phyloP scores from a whole-genome alignment of 768 basidiomycete genomes.

The Suillus sp. region DNA sequence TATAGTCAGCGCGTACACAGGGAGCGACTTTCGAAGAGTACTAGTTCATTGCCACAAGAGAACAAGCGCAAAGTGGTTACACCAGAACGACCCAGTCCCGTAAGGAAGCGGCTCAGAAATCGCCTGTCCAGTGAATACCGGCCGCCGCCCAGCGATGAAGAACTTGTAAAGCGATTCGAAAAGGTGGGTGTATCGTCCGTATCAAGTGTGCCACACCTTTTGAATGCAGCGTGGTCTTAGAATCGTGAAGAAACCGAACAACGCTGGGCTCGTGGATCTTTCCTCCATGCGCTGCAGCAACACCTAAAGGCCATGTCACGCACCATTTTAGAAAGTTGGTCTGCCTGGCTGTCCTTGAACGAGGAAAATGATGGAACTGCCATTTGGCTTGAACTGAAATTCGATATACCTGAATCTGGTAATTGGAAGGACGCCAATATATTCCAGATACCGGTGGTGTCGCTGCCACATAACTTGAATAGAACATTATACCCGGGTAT shows the following conservation, averaged over 20 bases:
- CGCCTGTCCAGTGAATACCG: constrained; percentile 47
- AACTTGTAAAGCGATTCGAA: constrained; percentile 64
- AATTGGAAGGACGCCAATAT: constrained; percentile 59
- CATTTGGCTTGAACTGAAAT: constrained; percentile 80
- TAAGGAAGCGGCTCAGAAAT: constrained; percentile 35
- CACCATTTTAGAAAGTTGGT: constrained; percentile 49
- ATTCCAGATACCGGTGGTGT: constrained; percentile 59
- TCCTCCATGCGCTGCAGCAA: constrained; percentile 44
- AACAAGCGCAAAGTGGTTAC: constrained; percentile 32
- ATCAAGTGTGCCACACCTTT: constrained; percentile 14
- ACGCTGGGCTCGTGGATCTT: constrained; percentile 76
- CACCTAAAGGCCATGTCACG: constrained; percentile 38
- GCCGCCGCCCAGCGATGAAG: constrained; percentile 62
- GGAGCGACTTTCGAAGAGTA: constrained; percentile 35
- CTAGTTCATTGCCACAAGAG: constrained; percentile 9
- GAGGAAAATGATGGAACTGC: constrained; percentile 73
- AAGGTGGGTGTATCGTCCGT: constrained; percentile 48
- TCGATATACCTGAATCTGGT: constrained; percentile 66
- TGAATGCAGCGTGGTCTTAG: constrained; percentile 36
- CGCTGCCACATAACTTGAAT: constrained; percentile 19
- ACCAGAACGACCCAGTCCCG: constrained; percentile 22
- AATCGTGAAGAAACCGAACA: constrained; percentile 71
- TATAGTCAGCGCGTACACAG: constrained; percentile 56
- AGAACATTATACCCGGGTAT: constrained; percentile 54
- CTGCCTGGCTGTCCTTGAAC: constrained; percentile 75